Evolutionary conservation across 176 grass and related monocot species (phyloP).

Genomic region (Carex parvula): DNA sequence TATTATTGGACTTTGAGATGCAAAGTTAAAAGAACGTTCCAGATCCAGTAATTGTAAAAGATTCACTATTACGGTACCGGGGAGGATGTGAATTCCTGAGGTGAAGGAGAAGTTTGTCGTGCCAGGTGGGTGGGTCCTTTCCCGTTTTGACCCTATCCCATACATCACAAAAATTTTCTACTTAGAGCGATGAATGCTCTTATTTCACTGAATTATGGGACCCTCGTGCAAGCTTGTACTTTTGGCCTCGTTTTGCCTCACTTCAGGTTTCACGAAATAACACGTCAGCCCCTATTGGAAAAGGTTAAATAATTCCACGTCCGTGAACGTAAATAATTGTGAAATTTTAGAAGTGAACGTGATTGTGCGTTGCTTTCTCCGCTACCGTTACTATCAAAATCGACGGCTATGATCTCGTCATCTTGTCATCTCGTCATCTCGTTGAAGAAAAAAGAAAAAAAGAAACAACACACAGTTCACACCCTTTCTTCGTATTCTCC

Average conservation of each 20-base stretch:
- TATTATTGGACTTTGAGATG: too few relatives aligned
- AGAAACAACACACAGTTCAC: background rate
- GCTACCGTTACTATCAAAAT: conserved; percentile 14
- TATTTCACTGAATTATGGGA: background rate
- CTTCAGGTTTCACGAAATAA: background rate
- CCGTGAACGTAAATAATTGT: background rate
- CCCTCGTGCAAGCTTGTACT: background rate
- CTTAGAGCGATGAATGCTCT: background rate
- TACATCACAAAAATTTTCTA: background rate
- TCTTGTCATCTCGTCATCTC: conserved; percentile 16
- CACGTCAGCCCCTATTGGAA: background rate
- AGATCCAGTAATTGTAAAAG: too few relatives aligned
- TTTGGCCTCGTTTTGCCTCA: background rate
- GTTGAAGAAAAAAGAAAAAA: background rate
- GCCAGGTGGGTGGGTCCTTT: background rate
- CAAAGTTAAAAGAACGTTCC: too few relatives aligned
- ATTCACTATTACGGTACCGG: too few relatives aligned
- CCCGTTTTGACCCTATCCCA: background rate
- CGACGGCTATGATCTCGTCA: conserved; percentile 32
- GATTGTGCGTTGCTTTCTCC: background rate
- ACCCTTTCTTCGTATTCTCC: conserved; percentile 38
- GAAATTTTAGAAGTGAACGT: background rate
- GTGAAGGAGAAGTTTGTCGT: background rate
- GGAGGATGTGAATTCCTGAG: too few relatives aligned
- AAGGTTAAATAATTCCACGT: background rate